Conservation (phyloP, 805 yeast genomes). For the Candida pseudofarinosa region DNA sequence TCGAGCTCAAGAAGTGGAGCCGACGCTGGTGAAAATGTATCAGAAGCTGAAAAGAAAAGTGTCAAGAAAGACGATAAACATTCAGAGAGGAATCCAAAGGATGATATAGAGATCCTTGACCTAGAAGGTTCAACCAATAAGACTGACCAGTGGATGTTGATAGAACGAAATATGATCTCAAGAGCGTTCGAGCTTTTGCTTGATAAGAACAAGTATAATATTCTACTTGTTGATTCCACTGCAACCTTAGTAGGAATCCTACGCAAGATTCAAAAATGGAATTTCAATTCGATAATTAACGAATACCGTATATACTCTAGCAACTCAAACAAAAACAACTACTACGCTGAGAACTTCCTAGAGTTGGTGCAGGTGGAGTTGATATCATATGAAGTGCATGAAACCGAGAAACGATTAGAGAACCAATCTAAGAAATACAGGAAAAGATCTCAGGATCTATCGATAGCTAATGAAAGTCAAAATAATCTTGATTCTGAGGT, state of each 20-base stretch:
- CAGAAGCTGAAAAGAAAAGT: conserved; percentile 9
- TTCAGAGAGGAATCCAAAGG: conserved; percentile 10
- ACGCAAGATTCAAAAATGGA: conserved; percentile 85
- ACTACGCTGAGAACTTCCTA: conserved; percentile 75
- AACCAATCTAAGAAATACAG: conserved; percentile 10
- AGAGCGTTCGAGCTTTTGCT: conserved; percentile 64
- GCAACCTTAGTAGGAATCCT: conserved; percentile 77
- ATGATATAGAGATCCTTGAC: conserved; percentile 19
- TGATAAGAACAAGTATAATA: conserved; percentile 60
- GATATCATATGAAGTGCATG: conserved; percentile 37
- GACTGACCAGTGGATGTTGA: conserved; percentile 70
- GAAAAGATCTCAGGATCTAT: conserved; percentile 1
- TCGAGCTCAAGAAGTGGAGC: conserved; percentile 17
- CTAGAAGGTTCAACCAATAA: conserved; percentile 21
- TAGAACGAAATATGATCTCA: conserved; percentile 60
- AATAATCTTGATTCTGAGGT: not conserved
- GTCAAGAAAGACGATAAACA: conserved; percentile 14
- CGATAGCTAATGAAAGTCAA: no score
- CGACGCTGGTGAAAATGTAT: conserved; percentile 16
- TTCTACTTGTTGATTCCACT: conserved; percentile 74
- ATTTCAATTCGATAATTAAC: conserved; percentile 72
- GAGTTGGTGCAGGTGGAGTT: conserved; percentile 64
- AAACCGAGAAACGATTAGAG: conserved; percentile 18
- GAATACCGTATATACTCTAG: conserved; percentile 72
- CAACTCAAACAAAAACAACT: conserved; percentile 67